Conservation (phyloP, 2,329 filamentous ascomycete species). For the Epichloe sibirici region DNA sequence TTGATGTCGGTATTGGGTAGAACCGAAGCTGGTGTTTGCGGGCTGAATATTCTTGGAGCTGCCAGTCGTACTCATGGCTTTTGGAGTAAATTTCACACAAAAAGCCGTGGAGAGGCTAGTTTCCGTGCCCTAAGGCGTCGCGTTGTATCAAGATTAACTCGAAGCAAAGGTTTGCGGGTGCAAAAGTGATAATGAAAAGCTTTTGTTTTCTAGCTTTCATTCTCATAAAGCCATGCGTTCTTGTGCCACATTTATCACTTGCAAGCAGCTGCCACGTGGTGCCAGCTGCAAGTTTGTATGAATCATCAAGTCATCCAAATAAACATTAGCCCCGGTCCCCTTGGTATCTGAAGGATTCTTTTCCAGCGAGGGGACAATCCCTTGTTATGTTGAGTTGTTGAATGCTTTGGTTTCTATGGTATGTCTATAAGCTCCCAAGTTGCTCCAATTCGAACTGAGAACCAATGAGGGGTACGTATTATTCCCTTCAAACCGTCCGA, state of each 20-base stretch:
- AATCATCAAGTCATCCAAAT: not conserved
- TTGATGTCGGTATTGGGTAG: conserved; percentile 14
- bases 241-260: not conserved
- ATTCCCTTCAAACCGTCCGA: not conserved
- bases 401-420: conserved; percentile 5
- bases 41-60: conserved; percentile 10
- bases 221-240: not conserved
- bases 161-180: not conserved
- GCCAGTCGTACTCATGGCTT: conserved; percentile 7
- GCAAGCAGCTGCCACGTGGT: not conserved
- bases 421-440: conserved; percentile 6
- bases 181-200: not conserved
- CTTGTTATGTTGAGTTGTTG: not conserved
- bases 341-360: not conserved
- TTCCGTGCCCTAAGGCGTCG: not conserved
- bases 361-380: conserved; percentile 1
- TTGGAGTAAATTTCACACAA: not conserved
- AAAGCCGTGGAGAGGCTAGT: not conserved
- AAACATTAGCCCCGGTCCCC: not conserved
- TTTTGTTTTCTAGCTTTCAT: not conserved
- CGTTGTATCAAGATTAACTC: not conserved
- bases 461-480: not conserved
- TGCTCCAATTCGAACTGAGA: not conserved
- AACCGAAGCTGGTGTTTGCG: conserved; percentile 17
- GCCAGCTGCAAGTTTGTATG: not conserved